Evolutionary conservation across 2,329 filamentous ascomycete genomes (phyloP).

Genomic region (Trichoderma polysporum): DNA sequence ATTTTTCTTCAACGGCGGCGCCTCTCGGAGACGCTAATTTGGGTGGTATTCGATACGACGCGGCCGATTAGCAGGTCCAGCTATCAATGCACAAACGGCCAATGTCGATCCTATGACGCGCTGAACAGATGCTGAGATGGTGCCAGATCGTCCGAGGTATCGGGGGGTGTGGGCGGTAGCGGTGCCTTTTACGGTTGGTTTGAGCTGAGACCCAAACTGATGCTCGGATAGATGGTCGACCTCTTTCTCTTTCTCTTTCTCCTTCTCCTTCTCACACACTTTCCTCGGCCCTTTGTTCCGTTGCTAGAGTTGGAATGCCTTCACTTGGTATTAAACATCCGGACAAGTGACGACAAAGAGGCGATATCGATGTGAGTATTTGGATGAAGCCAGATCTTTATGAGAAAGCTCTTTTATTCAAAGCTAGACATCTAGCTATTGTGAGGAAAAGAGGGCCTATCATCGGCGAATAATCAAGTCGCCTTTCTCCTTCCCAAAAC

Average conservation of each 20-base stretch:
- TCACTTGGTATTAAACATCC: background rate
- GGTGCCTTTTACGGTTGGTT: background rate
- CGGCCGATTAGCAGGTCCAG: background rate
- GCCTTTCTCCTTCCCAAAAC: background rate
- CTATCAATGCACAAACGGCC: background rate
- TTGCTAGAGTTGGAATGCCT: background rate
- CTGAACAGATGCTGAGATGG: background rate
- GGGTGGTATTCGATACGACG: background rate
- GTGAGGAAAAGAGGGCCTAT: background rate
- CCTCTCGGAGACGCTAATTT: background rate
- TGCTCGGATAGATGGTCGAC: background rate
- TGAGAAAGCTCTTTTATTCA: slow-evolving; percentile 16
- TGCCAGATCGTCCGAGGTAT: background rate
- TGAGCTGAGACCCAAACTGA: background rate
- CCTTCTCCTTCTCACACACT: background rate
- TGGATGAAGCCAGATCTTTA: background rate
- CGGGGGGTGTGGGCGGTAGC: background rate
- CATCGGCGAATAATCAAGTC: background rate
- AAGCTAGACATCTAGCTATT: slow-evolving; percentile 23
- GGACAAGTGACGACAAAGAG: background rate
- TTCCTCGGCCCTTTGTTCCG: background rate
- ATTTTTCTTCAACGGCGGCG: slow-evolving; percentile 1
- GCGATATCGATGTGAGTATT: background rate
- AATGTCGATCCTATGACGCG: background rate
- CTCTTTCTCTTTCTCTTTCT: background rate